Conservation (phyloP, 345 rosid genomes). For the Gossypium australe region DNA sequence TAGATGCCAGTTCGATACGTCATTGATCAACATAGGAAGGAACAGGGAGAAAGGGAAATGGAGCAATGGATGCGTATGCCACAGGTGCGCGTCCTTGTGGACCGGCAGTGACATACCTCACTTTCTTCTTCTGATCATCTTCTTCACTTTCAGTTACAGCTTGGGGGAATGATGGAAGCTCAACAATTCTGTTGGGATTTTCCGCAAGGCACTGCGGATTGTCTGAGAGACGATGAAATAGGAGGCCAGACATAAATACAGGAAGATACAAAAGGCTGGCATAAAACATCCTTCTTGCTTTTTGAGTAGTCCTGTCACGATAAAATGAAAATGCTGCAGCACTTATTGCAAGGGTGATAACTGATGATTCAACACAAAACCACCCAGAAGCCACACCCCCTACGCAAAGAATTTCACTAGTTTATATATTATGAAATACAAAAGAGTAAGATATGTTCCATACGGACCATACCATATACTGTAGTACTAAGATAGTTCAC, state of each 20-base stretch:
- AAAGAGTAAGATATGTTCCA: not conserved
- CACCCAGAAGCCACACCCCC: slow-evolving; percentile 84
- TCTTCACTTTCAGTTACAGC: slow-evolving; percentile 16
- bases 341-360: slow-evolving; percentile 67
- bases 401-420: slow-evolving; percentile 22
- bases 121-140: slow-evolving; percentile 14
- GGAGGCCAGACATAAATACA: slow-evolving; percentile 79
- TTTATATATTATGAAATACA: not conserved
- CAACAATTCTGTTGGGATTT: slow-evolving; percentile 4
- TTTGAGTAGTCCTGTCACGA: slow-evolving; percentile 49
- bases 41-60: slow-evolving; percentile 89
- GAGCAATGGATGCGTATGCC: slow-evolving; percentile 81
- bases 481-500: not conserved
- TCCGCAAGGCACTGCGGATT: slow-evolving; percentile 28
- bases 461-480: not conserved
- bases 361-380: slow-evolving; percentile 73
- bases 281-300: slow-evolving; percentile 76
- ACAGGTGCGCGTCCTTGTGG: slow-evolving; percentile 52
- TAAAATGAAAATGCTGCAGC: slow-evolving; percentile 85
- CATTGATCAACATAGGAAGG: slow-evolving; percentile 45
- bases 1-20: not conserved
- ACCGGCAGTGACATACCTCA: slow-evolving; percentile 9
- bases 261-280: slow-evolving; percentile 91
- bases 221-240: slow-evolving; percentile 51
- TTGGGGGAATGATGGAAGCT: slow-evolving; percentile 23